These are phyloP conservation scores for Phytopythium ostracodes DNA, from an alignment of 352 stramenopile genomes.

Conservation along the genomic window DNA sequence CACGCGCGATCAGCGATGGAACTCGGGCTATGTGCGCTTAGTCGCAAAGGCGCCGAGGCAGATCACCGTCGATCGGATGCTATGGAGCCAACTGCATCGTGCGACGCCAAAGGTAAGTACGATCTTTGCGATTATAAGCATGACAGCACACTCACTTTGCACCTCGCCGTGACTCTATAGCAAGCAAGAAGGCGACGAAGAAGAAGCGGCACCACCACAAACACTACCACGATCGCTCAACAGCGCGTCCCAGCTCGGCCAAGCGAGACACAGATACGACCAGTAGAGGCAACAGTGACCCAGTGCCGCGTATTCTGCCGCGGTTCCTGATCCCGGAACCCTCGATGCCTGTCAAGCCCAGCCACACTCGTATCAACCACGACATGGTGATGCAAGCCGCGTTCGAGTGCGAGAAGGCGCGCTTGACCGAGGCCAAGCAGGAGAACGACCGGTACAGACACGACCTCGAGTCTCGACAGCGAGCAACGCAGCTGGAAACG, in stretches of 20 bases:
- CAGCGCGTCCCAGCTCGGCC: neutral
- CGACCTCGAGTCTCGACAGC: constrained; percentile 14
- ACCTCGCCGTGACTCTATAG: neutral
- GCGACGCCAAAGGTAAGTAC: neutral
- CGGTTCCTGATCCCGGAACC: constrained; percentile 43
- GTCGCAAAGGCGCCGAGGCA: neutral
- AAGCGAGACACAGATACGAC: constrained; percentile 1
- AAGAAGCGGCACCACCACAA: constrained; percentile 3
- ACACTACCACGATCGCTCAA: neutral
- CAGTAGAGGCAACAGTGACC: constrained; percentile 4
- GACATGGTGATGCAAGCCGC: constrained; percentile 25
- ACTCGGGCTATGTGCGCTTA: neutral
- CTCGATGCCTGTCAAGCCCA: constrained; percentile 12
- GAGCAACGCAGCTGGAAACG: constrained; percentile 32
- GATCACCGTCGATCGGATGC: neutral
- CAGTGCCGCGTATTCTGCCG: constrained; percentile 29
- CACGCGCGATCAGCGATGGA: neutral
- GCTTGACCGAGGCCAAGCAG: constrained; percentile 16
- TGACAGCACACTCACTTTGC: neutral
- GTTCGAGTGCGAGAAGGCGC: constrained; percentile 25
- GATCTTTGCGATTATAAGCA: neutral
- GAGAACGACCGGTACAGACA: constrained; percentile 13
- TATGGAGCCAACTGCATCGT: neutral
- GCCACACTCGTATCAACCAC: constrained; percentile 15
- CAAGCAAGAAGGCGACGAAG: neutral